phyloP scores from a whole-genome alignment of 2,329 filamentous ascomycete genomes.

The Neofusicoccum parvum region DNA sequence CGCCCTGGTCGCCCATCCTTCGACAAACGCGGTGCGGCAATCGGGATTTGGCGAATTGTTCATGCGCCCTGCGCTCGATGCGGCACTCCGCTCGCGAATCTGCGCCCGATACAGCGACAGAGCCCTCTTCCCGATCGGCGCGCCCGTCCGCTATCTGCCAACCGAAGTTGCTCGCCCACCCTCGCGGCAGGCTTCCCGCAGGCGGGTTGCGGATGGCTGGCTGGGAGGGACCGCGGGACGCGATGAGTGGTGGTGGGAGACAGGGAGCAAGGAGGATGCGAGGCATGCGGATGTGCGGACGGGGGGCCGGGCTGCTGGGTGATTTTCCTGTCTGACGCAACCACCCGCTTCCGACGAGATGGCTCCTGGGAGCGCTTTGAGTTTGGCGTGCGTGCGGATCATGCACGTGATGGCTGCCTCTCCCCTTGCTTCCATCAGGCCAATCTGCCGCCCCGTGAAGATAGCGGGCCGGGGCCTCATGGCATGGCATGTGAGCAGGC shows the following conservation, averaged over 20 bases:
- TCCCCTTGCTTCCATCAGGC: slow-evolving; percentile 11
- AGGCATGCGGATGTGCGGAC: slow-evolving; percentile 18
- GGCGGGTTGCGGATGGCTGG: slow-evolving; percentile 6
- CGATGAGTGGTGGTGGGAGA: background rate
- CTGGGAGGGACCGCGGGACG: background rate
- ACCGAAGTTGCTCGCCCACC: background rate
- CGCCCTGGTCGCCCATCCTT: slow-evolving; percentile 7
- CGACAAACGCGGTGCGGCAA: slow-evolving; percentile 8
- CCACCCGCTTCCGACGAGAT: slow-evolving; percentile 14
- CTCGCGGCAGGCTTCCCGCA: slow-evolving; percentile 9
- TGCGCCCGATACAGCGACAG: slow-evolving; percentile 15
- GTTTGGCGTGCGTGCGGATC: slow-evolving; percentile 17
- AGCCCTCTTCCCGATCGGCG: background rate
- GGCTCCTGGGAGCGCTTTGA: slow-evolving; percentile 12
- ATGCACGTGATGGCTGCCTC: slow-evolving; percentile 11
- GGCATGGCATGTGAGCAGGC: slow-evolving; percentile 1
- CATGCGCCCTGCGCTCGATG: slow-evolving; percentile 12
- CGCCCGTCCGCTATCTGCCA: background rate
- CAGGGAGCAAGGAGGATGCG: slow-evolving; percentile 17
- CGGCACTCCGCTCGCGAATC: slow-evolving; percentile 1
- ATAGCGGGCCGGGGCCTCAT: background rate
- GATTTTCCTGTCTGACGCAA: slow-evolving; percentile 20
- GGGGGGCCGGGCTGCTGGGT: slow-evolving; percentile 15
- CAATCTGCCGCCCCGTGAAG: background rate
- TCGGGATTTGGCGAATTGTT: slow-evolving; percentile 9